Percentiles rank a stretch among this genome's conserved stretches.
phyloP scores from a whole-genome alignment of 495 filamentous ascomycete genomes.

The Aspergillus leporis region DNA sequence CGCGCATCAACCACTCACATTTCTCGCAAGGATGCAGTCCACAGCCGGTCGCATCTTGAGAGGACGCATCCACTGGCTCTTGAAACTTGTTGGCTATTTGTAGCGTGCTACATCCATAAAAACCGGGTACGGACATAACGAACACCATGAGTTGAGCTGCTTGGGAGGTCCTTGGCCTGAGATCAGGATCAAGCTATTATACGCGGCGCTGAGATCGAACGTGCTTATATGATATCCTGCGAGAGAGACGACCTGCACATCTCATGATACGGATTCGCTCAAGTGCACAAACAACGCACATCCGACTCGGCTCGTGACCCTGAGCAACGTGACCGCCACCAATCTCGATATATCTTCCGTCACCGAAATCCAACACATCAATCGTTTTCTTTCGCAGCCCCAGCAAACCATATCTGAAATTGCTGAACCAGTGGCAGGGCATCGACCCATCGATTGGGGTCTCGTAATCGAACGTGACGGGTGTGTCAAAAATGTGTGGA shows the following conservation, averaged over 20 bases:
- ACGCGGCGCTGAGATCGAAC: conserved; percentile 28
- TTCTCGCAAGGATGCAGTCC: conserved; percentile 40
- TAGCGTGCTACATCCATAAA: conserved; percentile 29
- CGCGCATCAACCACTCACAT: conserved; percentile 30
- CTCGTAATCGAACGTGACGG: conserved; percentile 40
- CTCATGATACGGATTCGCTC: conserved; percentile 30
- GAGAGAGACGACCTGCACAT: conserved; percentile 30
- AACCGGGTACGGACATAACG: conserved; percentile 41
- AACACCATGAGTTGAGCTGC: conserved; percentile 37
- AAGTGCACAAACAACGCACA: conserved; percentile 41
- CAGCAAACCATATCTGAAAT: conserved; percentile 34
- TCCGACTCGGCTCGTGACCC: conserved; percentile 32
- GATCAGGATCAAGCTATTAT: conserved; percentile 21
- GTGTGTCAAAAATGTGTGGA: conserved; percentile 38
- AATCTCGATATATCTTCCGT: conserved; percentile 31
- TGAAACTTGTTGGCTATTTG: conserved; percentile 18
- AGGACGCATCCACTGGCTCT: conserved; percentile 11
- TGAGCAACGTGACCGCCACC: conserved; percentile 29
- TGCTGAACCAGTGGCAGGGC: conserved; percentile 42
- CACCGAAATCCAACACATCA: conserved; percentile 27
- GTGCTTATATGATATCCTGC: conserved; percentile 12
- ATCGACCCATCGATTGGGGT: conserved; percentile 17
- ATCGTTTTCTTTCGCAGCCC: conserved; percentile 31
- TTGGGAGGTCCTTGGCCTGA: conserved; percentile 5
- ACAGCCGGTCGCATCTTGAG: conserved; percentile 30